Percentiles rank a stretch among this genome's conserved stretches.
Conservation (phyloP, 805 yeast genomes). For the Cyberlindnera maritima region DNA sequence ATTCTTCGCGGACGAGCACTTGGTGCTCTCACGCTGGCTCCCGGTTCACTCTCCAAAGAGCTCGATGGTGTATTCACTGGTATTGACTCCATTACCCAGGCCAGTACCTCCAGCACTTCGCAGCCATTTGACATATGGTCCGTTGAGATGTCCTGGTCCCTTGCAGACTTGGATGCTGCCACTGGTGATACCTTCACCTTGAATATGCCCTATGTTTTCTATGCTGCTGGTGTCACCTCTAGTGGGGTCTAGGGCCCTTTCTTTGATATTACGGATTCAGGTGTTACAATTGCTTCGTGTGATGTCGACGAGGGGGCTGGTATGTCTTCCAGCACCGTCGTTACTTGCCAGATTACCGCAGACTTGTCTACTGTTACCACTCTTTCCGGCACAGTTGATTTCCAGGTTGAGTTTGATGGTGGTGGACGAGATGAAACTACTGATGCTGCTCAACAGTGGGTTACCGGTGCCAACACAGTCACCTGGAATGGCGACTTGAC, state of each 20-base stretch:
- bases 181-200: conserved; percentile 18
- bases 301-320: conserved; percentile 13
- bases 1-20: too few relatives aligned
- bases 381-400: conserved; percentile 8
- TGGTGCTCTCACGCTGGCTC: too few relatives aligned
- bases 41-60: too few relatives aligned
- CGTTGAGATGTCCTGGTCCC: conserved; percentile 7
- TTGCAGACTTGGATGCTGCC: conserved; percentile 5
- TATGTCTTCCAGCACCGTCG: not conserved
- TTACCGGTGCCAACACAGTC: conserved; percentile 15
- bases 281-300: conserved; percentile 14
- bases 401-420: conserved; percentile 13
- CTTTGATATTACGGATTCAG: conserved; percentile 11
- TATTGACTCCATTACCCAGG: conserved; percentile 7
- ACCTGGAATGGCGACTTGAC: conserved; percentile 15
- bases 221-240: too few relatives aligned
- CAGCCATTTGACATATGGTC: conserved; percentile 12
- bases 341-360: conserved; percentile 10
- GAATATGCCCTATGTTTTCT: conserved; percentile 16
- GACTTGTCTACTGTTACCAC: conserved; percentile 4
- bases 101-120: not conserved
- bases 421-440: conserved; percentile 13
- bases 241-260: too few relatives aligned
- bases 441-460: conserved; percentile 13
- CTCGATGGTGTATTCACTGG: conserved; percentile 11